A percentile compares a stretch with the other conserved stretches of the same genome.
phyloP scores from a whole-genome alignment of 2,329 filamentous ascomycete genomes.

The Ophiostoma perfectum region DNA sequence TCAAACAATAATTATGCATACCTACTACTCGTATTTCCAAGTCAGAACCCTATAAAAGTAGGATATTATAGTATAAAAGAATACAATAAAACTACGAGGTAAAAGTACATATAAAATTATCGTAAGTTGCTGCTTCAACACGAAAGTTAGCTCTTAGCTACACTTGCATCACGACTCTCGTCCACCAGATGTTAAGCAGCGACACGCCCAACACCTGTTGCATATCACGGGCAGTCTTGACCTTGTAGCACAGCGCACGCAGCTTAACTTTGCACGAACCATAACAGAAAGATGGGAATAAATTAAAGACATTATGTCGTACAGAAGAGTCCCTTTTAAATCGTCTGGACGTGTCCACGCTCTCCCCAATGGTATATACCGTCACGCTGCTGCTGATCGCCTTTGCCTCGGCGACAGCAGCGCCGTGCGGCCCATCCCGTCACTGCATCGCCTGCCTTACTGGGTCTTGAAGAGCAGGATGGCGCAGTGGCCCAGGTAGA shows the following conservation, averaged over 20 bases:
- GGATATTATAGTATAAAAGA: no score
- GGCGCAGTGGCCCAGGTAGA: slow-evolving; percentile 97
- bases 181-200: no score
- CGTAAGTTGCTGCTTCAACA: no score
- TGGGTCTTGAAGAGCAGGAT: slow-evolving; percentile 99
- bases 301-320: slow-evolving; percentile 6
- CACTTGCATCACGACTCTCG: no score
- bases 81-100: no score
- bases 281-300: neutral
- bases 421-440: neutral
- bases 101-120: no score
- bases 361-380: neutral
- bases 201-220: no score
- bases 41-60: no score
- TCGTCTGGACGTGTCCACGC: neutral
- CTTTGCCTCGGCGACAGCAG: neutral
- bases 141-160: no score
- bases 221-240: no score
- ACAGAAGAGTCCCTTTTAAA: neutral
- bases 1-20: no score
- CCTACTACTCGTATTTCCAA: no score
- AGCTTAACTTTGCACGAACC: neutral
- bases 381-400: neutral
- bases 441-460: slow-evolving; percentile 42
- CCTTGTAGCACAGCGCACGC: neutral